Conservation (phyloP, 169 alveolate genomes). For the Babesia bovis region DNA sequence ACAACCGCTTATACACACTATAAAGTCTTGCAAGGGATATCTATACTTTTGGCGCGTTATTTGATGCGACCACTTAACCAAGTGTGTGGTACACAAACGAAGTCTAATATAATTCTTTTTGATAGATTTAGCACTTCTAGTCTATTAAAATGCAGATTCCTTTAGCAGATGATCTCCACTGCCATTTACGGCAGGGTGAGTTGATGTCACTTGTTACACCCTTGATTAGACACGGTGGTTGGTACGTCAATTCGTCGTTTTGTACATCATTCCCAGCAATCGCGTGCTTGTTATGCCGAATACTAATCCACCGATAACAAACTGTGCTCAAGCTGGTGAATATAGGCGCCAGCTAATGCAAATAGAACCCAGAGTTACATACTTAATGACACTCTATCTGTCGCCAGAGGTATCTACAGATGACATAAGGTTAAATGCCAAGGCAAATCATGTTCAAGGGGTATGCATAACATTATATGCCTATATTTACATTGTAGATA, state of each 20-base stretch:
- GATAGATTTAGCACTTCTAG: not conserved
- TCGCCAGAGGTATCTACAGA: slow-evolving; percentile 54
- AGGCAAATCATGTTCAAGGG: slow-evolving; percentile 73
- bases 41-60: not conserved
- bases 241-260: slow-evolving; percentile 38
- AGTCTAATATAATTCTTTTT: not conserved
- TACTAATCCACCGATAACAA: slow-evolving; percentile 69
- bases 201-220: slow-evolving; percentile 54
- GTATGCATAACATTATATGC: not conserved
- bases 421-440: slow-evolving; percentile 64
- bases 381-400: slow-evolving; percentile 77
- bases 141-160: slow-evolving; percentile 22
- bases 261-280: slow-evolving; percentile 39
- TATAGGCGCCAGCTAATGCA: slow-evolving; percentile 60
- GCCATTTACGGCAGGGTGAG: slow-evolving; percentile 75
- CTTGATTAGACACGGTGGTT: slow-evolving; percentile 61
- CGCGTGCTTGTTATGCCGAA: slow-evolving; percentile 81
- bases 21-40: slow-evolving; percentile 8
- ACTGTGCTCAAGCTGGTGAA: slow-evolving; percentile 72
- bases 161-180: slow-evolving; percentile 76
- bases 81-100: not conserved
- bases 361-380: slow-evolving; percentile 60
- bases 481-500: slow-evolving; percentile 17
- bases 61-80: not conserved
- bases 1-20: not conserved